A percentile compares a stretch with the other conserved stretches of the same genome.
These are phyloP conservation scores for Nepenthes alata DNA, from an alignment of 179 eudicot genomes.

Conservation along the genomic window DNA sequence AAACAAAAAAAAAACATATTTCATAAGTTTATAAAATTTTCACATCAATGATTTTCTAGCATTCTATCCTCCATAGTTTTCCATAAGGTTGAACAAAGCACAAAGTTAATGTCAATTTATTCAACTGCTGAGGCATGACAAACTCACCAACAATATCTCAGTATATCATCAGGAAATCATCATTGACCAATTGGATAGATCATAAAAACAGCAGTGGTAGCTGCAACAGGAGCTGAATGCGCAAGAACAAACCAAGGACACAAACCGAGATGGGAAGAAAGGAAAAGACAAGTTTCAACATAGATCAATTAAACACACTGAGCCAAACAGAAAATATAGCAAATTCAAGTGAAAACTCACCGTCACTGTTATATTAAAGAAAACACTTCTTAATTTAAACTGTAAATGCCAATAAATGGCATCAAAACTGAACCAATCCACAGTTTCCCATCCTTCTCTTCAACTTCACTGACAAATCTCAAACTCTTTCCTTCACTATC, in stretches of 20 bases:
- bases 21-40: too few species aligned
- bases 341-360: too few species aligned
- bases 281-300: background rate
- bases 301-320: too few species aligned
- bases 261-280: constrained; percentile 17
- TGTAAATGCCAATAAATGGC: constrained; percentile 49
- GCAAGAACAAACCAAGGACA: constrained; percentile 13
- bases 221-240: constrained; percentile 10
- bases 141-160: too few species aligned
- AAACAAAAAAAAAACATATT: too few species aligned
- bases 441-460: constrained; percentile 54
- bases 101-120: too few species aligned
- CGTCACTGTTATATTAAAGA: too few species aligned
- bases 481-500: constrained; percentile 50
- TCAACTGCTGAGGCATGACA: too few species aligned
- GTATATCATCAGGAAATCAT: constrained; percentile 14
- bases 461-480: constrained; percentile 61
- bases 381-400: constrained; percentile 10
- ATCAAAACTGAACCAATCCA: constrained; percentile 57
- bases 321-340: too few species aligned
- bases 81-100: too few species aligned
- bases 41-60: too few species aligned
- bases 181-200: constrained; percentile 12
- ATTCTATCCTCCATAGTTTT: too few species aligned
- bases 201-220: constrained; percentile 8